A percentile compares a stretch with the other conserved stretches of the same genome.
phyloP scores from a whole-genome alignment of 1,284 basidiomycete genomes.

The Cutaneotrichosporon sp. region DNA sequence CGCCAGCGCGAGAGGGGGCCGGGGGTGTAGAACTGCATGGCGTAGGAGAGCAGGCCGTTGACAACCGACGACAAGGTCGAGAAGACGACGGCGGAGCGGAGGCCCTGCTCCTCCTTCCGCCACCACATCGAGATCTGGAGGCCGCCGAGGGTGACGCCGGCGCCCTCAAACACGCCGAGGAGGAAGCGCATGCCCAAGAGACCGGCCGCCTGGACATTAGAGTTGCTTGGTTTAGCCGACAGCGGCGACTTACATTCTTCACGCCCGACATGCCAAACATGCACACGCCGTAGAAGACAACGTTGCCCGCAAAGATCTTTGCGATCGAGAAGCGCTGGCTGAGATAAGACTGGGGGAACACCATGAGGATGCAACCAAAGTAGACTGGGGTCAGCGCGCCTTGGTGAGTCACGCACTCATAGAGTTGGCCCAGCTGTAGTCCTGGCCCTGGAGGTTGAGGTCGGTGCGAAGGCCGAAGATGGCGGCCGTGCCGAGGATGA shows the following conservation, averaged over 20 bases:
- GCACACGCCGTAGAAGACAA: constrained; percentile 22
- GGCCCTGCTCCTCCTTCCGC: constrained; percentile 27
- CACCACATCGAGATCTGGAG: constrained; percentile 32
- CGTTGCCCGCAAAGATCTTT: constrained; percentile 20
- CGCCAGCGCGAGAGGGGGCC: constrained; percentile 18
- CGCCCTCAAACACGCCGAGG: constrained; percentile 26
- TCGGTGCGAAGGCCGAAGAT: constrained; percentile 31
- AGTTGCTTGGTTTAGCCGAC: too few relatives aligned
- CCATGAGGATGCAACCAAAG: constrained; percentile 29
- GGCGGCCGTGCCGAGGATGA: constrained; percentile 39
- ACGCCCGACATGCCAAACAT: constrained; percentile 19
- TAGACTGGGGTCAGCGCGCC: constrained; percentile 21
- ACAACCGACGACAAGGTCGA: constrained; percentile 29
- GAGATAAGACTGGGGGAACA: constrained; percentile 28
- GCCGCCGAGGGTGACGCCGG: constrained; percentile 5
- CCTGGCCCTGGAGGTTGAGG: constrained; percentile 23
- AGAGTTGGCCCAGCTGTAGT: constrained; percentile 29
- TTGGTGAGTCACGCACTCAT: constrained; percentile 20
- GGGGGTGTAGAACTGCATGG: constrained; percentile 22
- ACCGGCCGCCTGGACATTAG: constrained; percentile 5
- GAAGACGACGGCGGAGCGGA: constrained; percentile 29
- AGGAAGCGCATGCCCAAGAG: constrained; percentile 30
- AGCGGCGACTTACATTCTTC: constrained; percentile 12
- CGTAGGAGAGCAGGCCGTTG: constrained; percentile 29
- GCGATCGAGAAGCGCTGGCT: constrained; percentile 23